phyloP scores from a whole-genome alignment of 495 filamentous ascomycete genomes.

The Podospora bellae-mahoneyi region DNA sequence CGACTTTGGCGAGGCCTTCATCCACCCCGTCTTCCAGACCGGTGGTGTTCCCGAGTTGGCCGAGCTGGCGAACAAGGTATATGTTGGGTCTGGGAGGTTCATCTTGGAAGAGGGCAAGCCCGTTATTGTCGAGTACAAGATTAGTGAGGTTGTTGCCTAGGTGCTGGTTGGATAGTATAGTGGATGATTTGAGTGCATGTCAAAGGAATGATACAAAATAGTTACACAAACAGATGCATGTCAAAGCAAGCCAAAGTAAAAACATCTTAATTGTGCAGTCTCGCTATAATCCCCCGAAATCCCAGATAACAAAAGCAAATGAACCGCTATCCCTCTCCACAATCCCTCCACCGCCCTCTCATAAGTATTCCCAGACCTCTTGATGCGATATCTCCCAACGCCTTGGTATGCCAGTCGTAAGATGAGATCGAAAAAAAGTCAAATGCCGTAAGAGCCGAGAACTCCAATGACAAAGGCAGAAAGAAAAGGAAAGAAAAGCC shows the following conservation, averaged over 20 bases:
- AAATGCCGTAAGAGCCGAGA: background rate
- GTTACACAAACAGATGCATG: background rate
- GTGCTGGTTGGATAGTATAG: background rate
- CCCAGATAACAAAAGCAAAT: background rate
- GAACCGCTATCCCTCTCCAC: background rate
- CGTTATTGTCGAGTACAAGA: conserved; percentile 55
- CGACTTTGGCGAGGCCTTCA: conserved; percentile 54
- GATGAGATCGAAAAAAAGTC: background rate
- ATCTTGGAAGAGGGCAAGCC: conserved; percentile 52
- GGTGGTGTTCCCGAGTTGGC: conserved; percentile 51
- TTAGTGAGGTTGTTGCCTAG: conserved; percentile 49
- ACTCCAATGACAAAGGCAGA: background rate
- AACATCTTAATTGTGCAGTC: background rate
- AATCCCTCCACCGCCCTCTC: background rate
- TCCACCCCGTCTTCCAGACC: conserved; percentile 53
- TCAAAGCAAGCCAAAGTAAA: background rate
- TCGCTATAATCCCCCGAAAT: background rate
- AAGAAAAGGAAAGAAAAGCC: background rate
- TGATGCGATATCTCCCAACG: background rate
- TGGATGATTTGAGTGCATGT: background rate
- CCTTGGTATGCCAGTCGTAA: background rate
- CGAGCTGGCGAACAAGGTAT: conserved; percentile 51
- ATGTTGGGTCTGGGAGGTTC: conserved; percentile 55
- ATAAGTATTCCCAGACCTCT: background rate
- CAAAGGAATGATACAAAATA: background rate